Base-by-base conservation (phyloP, 2,329 filamentous ascomycete genomes). In the Metarhizium humberi region DNA sequence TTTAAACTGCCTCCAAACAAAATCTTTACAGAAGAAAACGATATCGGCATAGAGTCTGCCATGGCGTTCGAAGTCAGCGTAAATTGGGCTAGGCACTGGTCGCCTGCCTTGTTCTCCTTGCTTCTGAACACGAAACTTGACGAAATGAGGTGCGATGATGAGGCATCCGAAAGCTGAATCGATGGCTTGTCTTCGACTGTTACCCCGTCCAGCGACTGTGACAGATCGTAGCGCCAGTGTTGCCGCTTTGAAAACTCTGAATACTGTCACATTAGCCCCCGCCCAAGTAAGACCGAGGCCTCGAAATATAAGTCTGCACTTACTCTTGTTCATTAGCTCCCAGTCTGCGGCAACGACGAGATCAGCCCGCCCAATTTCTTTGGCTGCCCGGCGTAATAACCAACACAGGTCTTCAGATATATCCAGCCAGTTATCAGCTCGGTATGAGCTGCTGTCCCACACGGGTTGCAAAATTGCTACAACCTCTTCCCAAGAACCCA, bases 331-430 rank as follows among this genome's bases (percentile, higher is more conserved):
- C 66, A 86, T 72, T 48, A 87, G 71, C 63, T 87, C 84, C 80
- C 85, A 86, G 62, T 86, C 82, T 52, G 85, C 78, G 32, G 81
- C 75, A 40, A 87, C 69, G 8, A 86, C 74, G 34, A 85, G 70
- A 53, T 80, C 78, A 8, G 75, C 76, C 53, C 80, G 76, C 7
- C 76, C 76, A 50, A 73, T 71, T 57, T 77, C 71, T 3, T 71
- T 72, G 4, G 83, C 83, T 11, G 80, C 83, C 56, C 75, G 73
- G 58, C 84, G 75, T 56, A 86, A 67, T n/a, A 76, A 71, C 81
- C 83, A 86, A 51, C 78, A 76, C 42, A 87, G 68, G 42, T 85
- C 80, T 63, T 86, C 82, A 5, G 76, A 73, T 34, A 84, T 74
- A 57, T 78, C 73, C 57, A 77, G 71, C 84, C 85, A 87, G 3